Conservation (phyloP, 176 grass and related monocot genomes). For the Hsuehochloa calcarea region DNA sequence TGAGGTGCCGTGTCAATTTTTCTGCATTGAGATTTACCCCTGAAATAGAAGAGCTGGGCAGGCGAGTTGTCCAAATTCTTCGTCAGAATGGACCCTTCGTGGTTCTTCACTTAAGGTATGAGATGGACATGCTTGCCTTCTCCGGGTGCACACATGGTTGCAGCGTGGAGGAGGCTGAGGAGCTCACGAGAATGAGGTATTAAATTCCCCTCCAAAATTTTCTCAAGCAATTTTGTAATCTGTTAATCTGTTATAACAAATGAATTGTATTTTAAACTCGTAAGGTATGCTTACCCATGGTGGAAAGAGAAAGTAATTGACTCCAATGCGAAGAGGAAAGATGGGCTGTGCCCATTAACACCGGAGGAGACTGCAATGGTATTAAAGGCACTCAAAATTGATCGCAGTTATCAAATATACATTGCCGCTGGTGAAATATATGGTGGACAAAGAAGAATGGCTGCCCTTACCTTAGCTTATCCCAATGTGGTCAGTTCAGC, state of each 20-base stretch:
- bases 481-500: constrained; percentile 76
- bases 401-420: constrained; percentile 69
- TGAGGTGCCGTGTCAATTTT: constrained; percentile 83
- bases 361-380: constrained; percentile 88
- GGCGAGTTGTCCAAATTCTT: constrained; percentile 66
- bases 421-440: constrained; percentile 97
- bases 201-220: neutral
- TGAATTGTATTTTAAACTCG: constrained; percentile 14
- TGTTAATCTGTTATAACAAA: constrained; percentile 2
- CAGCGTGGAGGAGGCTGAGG: constrained; percentile 61
- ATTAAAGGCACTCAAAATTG: constrained; percentile 70
- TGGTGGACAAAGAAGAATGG: constrained; percentile 85
- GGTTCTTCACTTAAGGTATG: constrained; percentile 91
- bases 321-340: constrained; percentile 72
- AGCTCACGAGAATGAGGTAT: constrained; percentile 94
- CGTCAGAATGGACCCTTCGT: constrained; percentile 71
- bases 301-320: constrained; percentile 98
- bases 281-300: constrained; percentile 96
- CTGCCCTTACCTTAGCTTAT: constrained; percentile 61
- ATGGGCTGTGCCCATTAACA: constrained; percentile 84
- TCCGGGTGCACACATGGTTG: constrained; percentile 93
- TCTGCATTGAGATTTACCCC: constrained; percentile 80
- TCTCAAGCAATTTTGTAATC: neutral
- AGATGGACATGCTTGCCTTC: constrained; percentile 99
- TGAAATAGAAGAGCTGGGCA: constrained; percentile 83